These are phyloP conservation scores for Avena atlantica DNA, from an alignment of 176 grass and related monocot genomes.

Conservation along the genomic window DNA sequence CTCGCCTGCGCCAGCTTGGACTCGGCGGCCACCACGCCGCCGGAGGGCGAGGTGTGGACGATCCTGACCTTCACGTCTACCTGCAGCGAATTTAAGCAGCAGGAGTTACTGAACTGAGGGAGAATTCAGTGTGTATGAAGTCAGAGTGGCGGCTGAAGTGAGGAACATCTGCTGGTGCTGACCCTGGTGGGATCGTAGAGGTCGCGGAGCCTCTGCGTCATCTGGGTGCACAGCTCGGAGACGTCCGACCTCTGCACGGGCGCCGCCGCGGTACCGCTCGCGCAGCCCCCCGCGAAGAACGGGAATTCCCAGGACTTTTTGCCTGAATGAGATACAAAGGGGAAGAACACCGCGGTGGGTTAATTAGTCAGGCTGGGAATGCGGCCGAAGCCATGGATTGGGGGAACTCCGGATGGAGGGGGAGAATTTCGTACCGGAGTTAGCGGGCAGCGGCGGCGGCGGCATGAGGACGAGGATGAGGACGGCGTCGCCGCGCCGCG, in stretches of 20 bases:
- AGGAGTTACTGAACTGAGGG: background rate
- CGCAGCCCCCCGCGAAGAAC: constrained; percentile 73
- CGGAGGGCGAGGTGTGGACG: constrained; percentile 57
- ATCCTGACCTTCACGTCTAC: constrained; percentile 76
- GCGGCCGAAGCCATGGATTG: background rate
- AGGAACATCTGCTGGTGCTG: too few species aligned
- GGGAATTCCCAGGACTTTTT: constrained; percentile 85
- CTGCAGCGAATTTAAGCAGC: constrained; percentile 30
- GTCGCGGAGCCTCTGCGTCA: constrained; percentile 68
- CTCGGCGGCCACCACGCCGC: constrained; percentile 78
- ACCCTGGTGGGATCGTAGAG: constrained; percentile 79
- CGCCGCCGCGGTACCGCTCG: constrained; percentile 65
- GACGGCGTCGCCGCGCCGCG: constrained; percentile 78
- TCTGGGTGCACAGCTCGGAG: constrained; percentile 74
- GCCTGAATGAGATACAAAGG: constrained; percentile 22
- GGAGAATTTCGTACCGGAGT: constrained; percentile 46
- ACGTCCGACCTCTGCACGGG: constrained; percentile 81
- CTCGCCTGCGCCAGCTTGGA: constrained; percentile 69
- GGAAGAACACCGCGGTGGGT: background rate
- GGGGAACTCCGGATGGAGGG: too few species aligned
- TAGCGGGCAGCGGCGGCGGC: background rate
- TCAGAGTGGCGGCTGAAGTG: too few species aligned
- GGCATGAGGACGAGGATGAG: constrained; percentile 73
- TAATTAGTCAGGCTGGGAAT: background rate
- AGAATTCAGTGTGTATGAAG: background rate